Evolutionary conservation across 1,284 basidiomycete genomes (phyloP).

Genomic region (Coniophora puteana): DNA sequence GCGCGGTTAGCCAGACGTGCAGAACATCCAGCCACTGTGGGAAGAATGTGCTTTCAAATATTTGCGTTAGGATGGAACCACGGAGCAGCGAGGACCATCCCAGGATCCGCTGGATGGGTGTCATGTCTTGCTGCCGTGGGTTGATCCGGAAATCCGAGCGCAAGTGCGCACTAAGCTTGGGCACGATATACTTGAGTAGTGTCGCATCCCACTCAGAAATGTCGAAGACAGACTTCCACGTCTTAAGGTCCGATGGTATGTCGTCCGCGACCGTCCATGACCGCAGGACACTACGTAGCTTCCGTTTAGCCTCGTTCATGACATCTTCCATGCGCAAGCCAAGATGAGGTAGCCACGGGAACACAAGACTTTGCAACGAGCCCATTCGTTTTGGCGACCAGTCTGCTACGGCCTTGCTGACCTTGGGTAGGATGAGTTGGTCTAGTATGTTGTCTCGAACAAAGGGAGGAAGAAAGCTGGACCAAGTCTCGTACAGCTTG

Average conservation of each 20-base stretch:
- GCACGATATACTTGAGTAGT: conserved; percentile 86
- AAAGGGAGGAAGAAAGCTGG: conserved; percentile 82
- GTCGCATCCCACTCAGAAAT: conserved; percentile 87
- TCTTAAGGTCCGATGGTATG: conserved; percentile 68
- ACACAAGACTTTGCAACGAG: conserved; percentile 79
- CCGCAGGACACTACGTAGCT: conserved; percentile 77
- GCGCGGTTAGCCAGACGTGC: conserved; percentile 87
- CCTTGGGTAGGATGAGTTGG: conserved; percentile 92
- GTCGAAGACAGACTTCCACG: conserved; percentile 85
- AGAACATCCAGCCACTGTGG: conserved; percentile 94
- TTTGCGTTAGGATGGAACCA: conserved; percentile 70
- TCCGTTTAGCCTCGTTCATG: conserved; percentile 81
- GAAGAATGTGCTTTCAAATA: conserved; percentile 91
- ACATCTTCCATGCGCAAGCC: conserved; percentile 78
- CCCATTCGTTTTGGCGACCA: conserved; percentile 69
- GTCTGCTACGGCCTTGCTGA: conserved; percentile 78
- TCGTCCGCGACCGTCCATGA: conserved; percentile 76
- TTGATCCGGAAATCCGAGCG: conserved; percentile 86
- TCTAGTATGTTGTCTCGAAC: conserved; percentile 94
- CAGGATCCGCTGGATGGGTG: conserved; percentile 75
- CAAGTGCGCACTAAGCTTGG: conserved; percentile 79
- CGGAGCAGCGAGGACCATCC: conserved; percentile 77
- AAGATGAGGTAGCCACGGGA: conserved; percentile 93
- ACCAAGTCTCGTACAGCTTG: conserved; percentile 87
- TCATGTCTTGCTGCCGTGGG: conserved; percentile 84